Base-by-base conservation (phyloP, 2,329 filamentous ascomycete species). In the Hypomyces perniciosus region DNA sequence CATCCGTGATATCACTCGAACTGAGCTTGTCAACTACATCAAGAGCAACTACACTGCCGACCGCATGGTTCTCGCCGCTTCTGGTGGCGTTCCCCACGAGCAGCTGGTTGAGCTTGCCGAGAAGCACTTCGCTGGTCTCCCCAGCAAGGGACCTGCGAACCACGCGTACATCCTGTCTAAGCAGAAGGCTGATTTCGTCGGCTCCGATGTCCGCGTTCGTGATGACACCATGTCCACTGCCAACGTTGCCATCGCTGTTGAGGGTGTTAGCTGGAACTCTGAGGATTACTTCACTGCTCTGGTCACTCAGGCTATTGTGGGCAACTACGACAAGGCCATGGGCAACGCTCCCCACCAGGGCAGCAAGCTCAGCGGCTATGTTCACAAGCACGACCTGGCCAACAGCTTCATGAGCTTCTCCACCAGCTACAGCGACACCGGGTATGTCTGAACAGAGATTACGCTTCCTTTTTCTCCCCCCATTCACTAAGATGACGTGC, bases 361-460 rank as follows among this genome's bases (percentile, higher is more conserved):
- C 65, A 96, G 90, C 88, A 96, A 95, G 82, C 89, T 99, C 65
- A 96, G 90, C 79, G 85, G 86, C 59, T 90, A 93, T 66, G 86
- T 99, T 61, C 88, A 95, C 80, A 85, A 95, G 75, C 84, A 97
- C 76, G 86, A 91, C 72, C 83, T 99, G 56, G 93, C 93, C 73
- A 99, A 96, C 80, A 96, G 91, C 83, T 99, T 96, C 82, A 99
- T 99, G 95, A 95, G 89, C 79, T 99, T 99, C 79, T 96, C 91
- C 60, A 99, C 93, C 61, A 96, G 90, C 80, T 99, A 99, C 78
- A 97, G 91, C 68, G 93, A 99, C 73, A 99, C 93, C 70, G 93
- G 91, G 90, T 96, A 83, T 73, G 85, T 70, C 46, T 40, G 28
- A 13, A 10, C 20, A 1, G 8, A 28, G 20, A 27, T 8, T 48